Percentiles rank a stretch among this genome's conserved stretches.
phyloP scores from a whole-genome alignment of 2,329 filamentous ascomycete species.

The Hypocrella siamensis region DNA sequence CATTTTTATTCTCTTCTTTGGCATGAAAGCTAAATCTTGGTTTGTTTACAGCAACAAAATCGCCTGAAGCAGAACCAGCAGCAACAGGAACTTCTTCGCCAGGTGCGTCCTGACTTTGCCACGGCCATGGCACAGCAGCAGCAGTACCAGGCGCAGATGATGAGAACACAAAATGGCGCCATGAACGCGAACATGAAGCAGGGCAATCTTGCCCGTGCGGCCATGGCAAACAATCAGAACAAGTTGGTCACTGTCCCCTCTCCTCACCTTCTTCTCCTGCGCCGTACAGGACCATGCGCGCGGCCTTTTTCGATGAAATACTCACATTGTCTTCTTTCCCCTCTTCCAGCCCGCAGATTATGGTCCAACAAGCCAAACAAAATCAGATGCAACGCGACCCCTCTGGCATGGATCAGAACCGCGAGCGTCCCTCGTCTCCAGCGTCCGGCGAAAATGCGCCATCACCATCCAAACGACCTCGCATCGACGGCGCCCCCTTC shows the following conservation, averaged over 20 bases:
- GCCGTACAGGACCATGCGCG: too few species aligned
- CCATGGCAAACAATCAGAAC: slow-evolving; percentile 64
- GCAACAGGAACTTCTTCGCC: slow-evolving; percentile 63
- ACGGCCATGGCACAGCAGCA: too few species aligned
- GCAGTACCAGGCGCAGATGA: slow-evolving; percentile 44
- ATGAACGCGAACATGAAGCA: slow-evolving; percentile 45
- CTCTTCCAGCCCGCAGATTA: slow-evolving; percentile 47
- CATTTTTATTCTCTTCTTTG: neutral
- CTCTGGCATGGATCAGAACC: slow-evolving; percentile 73
- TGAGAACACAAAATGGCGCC: slow-evolving; percentile 49
- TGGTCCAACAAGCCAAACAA: slow-evolving; percentile 56
- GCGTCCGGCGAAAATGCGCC: slow-evolving; percentile 74
- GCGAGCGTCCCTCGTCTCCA: slow-evolving; percentile 67
- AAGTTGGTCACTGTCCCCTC: slow-evolving; percentile 35
- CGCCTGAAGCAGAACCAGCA: slow-evolving; percentile 62
- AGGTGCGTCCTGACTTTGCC: slow-evolving; percentile 47
- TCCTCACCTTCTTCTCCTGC: too few species aligned
- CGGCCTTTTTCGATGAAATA: too few species aligned
- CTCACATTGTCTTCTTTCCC: neutral
- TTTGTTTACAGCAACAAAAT: slow-evolving; percentile 39
- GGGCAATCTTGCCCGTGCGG: slow-evolving; percentile 51
- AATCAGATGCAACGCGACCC: slow-evolving; percentile 79
- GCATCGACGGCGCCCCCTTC: slow-evolving; percentile 56
- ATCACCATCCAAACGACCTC: slow-evolving; percentile 80
- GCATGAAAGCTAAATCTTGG: slow-evolving; percentile 1